A percentile compares a stretch with the other conserved stretches of the same genome.
phyloP scores from a whole-genome alignment of 495 filamentous ascomycete species.

The Penicillium desertorum region DNA sequence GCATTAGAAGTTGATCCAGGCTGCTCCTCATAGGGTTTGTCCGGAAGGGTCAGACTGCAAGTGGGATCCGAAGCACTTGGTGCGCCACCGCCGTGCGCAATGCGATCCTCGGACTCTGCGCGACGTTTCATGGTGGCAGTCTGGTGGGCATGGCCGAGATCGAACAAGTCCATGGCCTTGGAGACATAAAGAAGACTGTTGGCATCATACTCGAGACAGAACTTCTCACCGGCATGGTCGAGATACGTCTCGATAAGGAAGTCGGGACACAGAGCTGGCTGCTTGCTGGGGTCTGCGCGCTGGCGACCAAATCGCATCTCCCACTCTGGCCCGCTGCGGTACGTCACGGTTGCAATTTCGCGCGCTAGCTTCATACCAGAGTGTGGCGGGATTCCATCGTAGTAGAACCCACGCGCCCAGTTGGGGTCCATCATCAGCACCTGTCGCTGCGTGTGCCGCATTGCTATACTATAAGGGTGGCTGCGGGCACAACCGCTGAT shows the following conservation, averaged over 20 bases:
- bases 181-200: constrained; percentile 96
- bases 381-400: constrained; percentile 84
- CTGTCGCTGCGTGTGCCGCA: constrained; percentile 98
- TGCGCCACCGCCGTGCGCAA: constrained; percentile 38
- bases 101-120: constrained; percentile 48
- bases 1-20: constrained; percentile 44
- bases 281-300: constrained; percentile 79
- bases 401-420: constrained; percentile 98
- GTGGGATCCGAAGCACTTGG: constrained; percentile 38
- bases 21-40: constrained; percentile 80
- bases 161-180: constrained; percentile 99
- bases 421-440: constrained; percentile 98
- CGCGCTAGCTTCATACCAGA: constrained; percentile 96
- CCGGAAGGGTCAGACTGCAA: constrained; percentile 85
- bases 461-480: constrained; percentile 97
- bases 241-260: constrained; percentile 98
- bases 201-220: constrained; percentile 95
- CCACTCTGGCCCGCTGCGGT: constrained; percentile 96
- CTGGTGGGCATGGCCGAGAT: constrained; percentile 73
- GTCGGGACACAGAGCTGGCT: constrained; percentile 90
- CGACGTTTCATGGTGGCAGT: constrained; percentile 48
- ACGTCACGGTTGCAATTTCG: constrained; percentile 97
- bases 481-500: constrained; percentile 94
- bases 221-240: constrained; percentile 98
- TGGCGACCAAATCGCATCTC: constrained; percentile 89